Conservation (phyloP, 2,329 filamentous ascomycete genomes). For the Lithohypha guttulata region DNA sequence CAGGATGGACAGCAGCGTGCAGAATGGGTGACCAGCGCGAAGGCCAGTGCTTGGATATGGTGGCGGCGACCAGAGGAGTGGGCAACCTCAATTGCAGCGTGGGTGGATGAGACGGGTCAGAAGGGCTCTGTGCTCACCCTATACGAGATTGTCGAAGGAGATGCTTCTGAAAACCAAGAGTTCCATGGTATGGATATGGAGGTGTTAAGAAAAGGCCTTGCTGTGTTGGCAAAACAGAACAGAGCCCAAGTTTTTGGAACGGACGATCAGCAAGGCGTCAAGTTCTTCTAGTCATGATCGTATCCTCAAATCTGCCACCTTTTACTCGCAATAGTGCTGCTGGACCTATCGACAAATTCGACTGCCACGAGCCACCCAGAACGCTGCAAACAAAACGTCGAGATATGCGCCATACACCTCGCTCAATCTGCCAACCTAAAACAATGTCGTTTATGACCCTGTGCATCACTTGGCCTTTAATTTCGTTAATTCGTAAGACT, state of each 20-base stretch:
- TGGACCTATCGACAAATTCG: no score
- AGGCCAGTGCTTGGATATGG: conserved; percentile 22
- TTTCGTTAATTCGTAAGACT: conserved; percentile 47
- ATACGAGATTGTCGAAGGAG: conserved; percentile 85
- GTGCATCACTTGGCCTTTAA: no score
- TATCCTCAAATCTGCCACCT: neutral
- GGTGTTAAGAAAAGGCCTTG: conserved; percentile 66
- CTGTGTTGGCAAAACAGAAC: conserved; percentile 74
- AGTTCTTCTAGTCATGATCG: conserved; percentile 65
- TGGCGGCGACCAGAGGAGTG: conserved; percentile 87
- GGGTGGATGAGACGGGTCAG: conserved; percentile 81
- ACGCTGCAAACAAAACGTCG: no score
- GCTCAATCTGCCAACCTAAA: neutral
- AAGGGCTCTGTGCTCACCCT: conserved; percentile 81
- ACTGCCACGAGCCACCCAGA: no score
- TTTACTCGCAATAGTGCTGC: no score
- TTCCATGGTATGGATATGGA: conserved; percentile 83
- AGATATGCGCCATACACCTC: no score
- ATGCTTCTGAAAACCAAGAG: conserved; percentile 57
- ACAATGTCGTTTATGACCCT: neutral
- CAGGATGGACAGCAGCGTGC: conserved; percentile 39
- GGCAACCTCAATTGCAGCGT: conserved; percentile 65
- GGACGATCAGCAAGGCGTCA: conserved; percentile 81
- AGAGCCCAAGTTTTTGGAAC: conserved; percentile 89
- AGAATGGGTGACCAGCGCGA: conserved; percentile 46